These are phyloP conservation scores for Senna tora DNA, from an alignment of 306 rosid species.

Conservation along the genomic window DNA sequence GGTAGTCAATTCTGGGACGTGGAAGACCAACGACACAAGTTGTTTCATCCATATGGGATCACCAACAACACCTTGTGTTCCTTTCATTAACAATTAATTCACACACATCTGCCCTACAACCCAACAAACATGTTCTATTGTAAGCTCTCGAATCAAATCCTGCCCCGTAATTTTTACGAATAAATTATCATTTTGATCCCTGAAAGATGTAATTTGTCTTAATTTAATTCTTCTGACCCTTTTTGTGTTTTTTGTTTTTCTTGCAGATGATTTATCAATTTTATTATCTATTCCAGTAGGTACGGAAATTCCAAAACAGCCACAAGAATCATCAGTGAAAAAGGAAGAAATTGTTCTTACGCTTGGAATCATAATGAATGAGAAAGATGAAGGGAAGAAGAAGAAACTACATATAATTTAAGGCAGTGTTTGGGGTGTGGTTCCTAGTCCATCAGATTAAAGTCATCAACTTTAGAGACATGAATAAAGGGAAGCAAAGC, in stretches of 20 bases:
- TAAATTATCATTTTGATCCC: too few relatives aligned
- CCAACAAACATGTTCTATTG: constrained; percentile 62
- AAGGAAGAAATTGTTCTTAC: not conserved
- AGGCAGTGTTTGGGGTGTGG: constrained; percentile 24
- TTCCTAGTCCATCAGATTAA: constrained; percentile 53
- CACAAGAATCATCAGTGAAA: constrained; percentile 35
- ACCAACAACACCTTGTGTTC: constrained; percentile 59
- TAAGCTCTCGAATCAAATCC: constrained; percentile 60
- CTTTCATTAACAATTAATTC: constrained; percentile 52
- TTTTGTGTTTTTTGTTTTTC: constrained; percentile 15
- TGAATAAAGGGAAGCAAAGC: constrained; percentile 59
- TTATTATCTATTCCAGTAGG: constrained; percentile 34
- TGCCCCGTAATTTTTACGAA: too few relatives aligned
- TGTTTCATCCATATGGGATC: constrained; percentile 69
- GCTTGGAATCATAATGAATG: constrained; percentile 33
- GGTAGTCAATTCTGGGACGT: constrained; percentile 68
- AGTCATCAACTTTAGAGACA: constrained; percentile 39
- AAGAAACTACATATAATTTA: too few relatives aligned
- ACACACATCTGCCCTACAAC: constrained; percentile 44
- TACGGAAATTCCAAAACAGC: constrained; percentile 37
- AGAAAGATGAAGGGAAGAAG: constrained; percentile 13
- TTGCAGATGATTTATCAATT: constrained; percentile 22
- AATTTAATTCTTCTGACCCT: too few relatives aligned
- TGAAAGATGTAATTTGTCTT: too few relatives aligned
- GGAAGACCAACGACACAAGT: constrained; percentile 77